A percentile compares a stretch with the other conserved stretches of the same genome.
Conservation (phyloP, 164 flowering plant species). For the Stephania japonica region DNA sequence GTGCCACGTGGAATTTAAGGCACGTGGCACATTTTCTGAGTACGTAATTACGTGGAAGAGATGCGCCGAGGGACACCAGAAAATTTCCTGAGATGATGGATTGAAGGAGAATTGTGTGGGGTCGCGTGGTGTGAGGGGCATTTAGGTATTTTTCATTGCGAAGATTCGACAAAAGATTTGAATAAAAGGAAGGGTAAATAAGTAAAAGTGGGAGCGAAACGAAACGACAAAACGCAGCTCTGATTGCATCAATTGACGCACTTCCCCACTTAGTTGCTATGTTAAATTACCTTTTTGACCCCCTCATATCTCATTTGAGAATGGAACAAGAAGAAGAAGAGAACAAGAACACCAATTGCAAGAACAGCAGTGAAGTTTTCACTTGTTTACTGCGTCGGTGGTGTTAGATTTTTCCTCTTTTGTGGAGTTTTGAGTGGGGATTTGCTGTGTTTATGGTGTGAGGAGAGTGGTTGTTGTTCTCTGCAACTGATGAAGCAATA, state of each 20-base stretch:
- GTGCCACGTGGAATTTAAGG: background rate
- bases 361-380: too few species aligned
- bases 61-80: background rate
- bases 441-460: background rate
- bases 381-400: background rate
- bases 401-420: background rate
- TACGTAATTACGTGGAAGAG: background rate
- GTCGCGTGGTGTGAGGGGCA: slow-evolving; percentile 7
- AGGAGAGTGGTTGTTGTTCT: too few species aligned
- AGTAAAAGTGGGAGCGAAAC: background rate
- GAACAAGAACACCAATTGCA: too few species aligned
- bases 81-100: too few species aligned
- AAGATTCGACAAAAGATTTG: background rate
- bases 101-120: too few species aligned
- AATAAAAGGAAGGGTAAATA: background rate
- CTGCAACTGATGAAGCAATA: too few species aligned
- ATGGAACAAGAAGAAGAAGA: background rate
- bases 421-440: background rate
- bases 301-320: background rate
- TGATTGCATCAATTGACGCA: background rate
- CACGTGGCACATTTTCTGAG: background rate
- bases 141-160: background rate
- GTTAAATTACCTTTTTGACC: background rate
- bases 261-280: background rate
- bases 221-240: slow-evolving; percentile 4